Evolutionary conservation across 1,284 basidiomycete species (phyloP).

Genomic region (Cryptococcus sp.): DNA sequence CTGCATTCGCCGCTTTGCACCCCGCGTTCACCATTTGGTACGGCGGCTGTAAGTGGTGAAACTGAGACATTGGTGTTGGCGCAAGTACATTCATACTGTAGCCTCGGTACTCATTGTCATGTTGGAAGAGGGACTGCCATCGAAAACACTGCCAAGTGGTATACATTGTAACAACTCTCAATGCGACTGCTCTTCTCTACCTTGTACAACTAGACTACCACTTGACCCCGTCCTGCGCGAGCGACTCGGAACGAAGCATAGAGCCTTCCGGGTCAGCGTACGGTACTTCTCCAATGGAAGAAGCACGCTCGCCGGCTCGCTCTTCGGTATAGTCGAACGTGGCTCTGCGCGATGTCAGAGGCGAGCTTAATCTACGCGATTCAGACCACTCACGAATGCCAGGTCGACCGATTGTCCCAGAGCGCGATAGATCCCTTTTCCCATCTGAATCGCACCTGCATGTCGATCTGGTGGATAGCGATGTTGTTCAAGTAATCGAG

Average conservation of each 20-base stretch:
- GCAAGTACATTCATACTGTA: too few species aligned
- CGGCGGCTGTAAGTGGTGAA: too few species aligned
- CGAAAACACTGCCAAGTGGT: too few species aligned
- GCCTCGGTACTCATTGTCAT: too few species aligned
- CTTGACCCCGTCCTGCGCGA: conserved; percentile 41
- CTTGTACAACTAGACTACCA: conserved; percentile 12
- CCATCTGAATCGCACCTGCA: conserved; percentile 61
- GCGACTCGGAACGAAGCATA: conserved; percentile 45
- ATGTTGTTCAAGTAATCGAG: conserved; percentile 43
- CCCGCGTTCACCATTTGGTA: too few species aligned
- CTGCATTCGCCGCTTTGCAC: too few species aligned
- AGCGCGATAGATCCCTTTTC: conserved; percentile 48
- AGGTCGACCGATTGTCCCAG: conserved; percentile 58
- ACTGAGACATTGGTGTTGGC: too few species aligned
- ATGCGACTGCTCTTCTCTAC: too few species aligned
- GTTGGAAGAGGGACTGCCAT: too few species aligned
- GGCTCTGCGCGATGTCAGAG: conserved; percentile 28
- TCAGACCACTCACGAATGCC: conserved; percentile 55
- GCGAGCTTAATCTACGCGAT: conserved; percentile 1
- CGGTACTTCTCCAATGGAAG: conserved; percentile 65
- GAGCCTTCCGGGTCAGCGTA: conserved; percentile 60
- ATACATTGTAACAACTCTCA: too few species aligned
- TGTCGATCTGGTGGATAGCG: conserved; percentile 58
- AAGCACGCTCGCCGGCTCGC: conserved; percentile 64
- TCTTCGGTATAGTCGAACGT: conserved; percentile 59